Percentiles rank a stretch among this genome's conserved stretches.
These are phyloP conservation scores for Gastroboletus turbinatus DNA, from an alignment of 1,284 basidiomycete genomes.

Conservation along the genomic window DNA sequence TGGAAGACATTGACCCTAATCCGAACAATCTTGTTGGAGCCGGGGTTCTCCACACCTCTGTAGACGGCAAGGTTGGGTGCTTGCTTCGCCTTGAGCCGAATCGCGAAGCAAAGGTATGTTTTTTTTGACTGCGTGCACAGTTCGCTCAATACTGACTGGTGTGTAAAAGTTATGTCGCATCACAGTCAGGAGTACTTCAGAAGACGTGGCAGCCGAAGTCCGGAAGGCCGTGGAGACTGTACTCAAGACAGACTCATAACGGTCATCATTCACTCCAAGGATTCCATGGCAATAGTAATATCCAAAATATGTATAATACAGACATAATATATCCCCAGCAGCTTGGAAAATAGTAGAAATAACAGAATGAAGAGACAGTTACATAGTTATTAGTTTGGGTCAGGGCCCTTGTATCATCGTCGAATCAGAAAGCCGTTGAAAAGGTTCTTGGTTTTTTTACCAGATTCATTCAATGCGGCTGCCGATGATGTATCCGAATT, in stretches of 20 bases:
- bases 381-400: not conserved
- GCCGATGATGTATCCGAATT: slow-evolving; percentile 6
- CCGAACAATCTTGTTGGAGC: slow-evolving; percentile 87
- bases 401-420: slow-evolving; percentile 20
- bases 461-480: slow-evolving; percentile 21
- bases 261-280: not conserved
- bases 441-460: slow-evolving; percentile 29
- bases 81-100: slow-evolving; percentile 93
- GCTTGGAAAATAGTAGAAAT: slow-evolving; percentile 5
- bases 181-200: slow-evolving; percentile 94
- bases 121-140: not conserved
- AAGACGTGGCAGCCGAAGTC: slow-evolving; percentile 83
- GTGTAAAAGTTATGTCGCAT: slow-evolving; percentile 79
- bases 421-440: slow-evolving; percentile 33
- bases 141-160: not conserved
- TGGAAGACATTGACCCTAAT: slow-evolving; percentile 86
- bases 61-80: slow-evolving; percentile 92
- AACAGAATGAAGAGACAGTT: not conserved
- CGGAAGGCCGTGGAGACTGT: slow-evolving; percentile 66
- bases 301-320: slow-evolving; percentile 26
- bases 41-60: slow-evolving; percentile 87
- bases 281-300: slow-evolving; percentile 10
- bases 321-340: slow-evolving; percentile 25
- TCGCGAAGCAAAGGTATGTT: slow-evolving; percentile 82
- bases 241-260: slow-evolving; percentile 37